Conservation (phyloP, 345 rosid genomes). For the Eucalyptus pauciflora region DNA sequence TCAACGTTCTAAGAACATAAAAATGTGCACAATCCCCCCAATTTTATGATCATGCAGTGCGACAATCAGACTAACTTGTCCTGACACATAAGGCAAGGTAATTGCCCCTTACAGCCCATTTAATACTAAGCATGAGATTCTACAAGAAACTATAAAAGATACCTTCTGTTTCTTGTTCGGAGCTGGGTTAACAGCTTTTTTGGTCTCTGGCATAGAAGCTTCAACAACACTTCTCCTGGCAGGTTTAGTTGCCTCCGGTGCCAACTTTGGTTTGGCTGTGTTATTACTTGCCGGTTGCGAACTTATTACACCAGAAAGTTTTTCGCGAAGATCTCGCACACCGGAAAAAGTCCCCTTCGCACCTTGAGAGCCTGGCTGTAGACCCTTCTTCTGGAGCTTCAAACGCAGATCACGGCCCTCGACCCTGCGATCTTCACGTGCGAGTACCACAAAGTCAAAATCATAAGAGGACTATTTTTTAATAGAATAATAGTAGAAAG, state of each 20-base stretch:
- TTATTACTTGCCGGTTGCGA: constrained; percentile 39
- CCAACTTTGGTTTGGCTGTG: constrained; percentile 38
- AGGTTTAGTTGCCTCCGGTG: constrained; percentile 36
- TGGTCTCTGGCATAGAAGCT: constrained; percentile 40
- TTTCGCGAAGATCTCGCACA: constrained; percentile 71
- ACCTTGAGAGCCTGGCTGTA: constrained; percentile 32
- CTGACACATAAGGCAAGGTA: not conserved
- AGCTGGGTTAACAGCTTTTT: constrained; percentile 26
- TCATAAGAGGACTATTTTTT: not conserved
- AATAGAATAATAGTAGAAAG: not conserved
- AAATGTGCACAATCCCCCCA: not conserved
- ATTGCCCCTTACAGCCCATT: not conserved
- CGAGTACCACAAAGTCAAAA: constrained; percentile 32
- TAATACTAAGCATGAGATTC: not conserved
- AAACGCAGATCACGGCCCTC: constrained; percentile 80
- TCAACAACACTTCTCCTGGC: constrained; percentile 52
- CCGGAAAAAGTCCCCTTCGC: constrained; percentile 44
- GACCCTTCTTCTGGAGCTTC: constrained; percentile 74
- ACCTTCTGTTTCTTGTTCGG: constrained; percentile 36
- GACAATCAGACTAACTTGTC: not conserved
- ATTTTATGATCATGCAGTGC: not conserved
- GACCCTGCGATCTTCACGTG: constrained; percentile 53
- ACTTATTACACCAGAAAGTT: constrained; percentile 75
- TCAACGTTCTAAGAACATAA: not conserved
- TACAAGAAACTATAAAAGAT: not conserved